Base-by-base conservation (phyloP, 169 alveolate genomes). In the Plasmodium vivax region DNA sequence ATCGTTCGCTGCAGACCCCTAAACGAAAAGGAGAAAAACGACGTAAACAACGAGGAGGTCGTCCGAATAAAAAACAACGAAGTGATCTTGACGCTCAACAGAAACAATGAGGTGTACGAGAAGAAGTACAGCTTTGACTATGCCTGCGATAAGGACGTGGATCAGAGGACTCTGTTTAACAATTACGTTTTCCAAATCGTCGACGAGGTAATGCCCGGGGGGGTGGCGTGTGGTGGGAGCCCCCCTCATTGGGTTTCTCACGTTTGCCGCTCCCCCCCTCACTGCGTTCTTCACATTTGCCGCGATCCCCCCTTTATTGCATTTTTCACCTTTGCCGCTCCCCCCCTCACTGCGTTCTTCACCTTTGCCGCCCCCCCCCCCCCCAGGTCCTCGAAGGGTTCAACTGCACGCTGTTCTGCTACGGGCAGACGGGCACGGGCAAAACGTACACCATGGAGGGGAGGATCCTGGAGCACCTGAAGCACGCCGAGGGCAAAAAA, bases 1-100 rank as follows among this genome's bases (percentile, higher is more conserved):
- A 97, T 96, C 7, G 97, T 97, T 16, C 92, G 99, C 38, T 97
- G 99, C 62, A 85, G 99, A 43, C 99, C 99, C 2, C 83, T 97
- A 87, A 92, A 96, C 23, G 96, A 95, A 16, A 95, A 95, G 72
- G 99, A 97, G 88, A 95, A 90, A 84, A 95, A 93, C 38, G 93
- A 85, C 32, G 62, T 90, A 80, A 80, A 90, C 72, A 90, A 90
- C 43, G 94, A 90, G 73, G 92, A 90, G 56, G 82, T 97, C 6
- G 94, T 90, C n/a, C 58, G 71, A 80, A 90, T 90, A 38, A 58
- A 81, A 23, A 72, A 56, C 72, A 96, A 82, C 97, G 98, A 45
- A 92, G 96, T 68, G 82, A 95, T 85, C 58, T 34, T 88, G 87
- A 95, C 93, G 47, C 82, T 92, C 23, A 93, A 73, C 93, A 93